Base-by-base conservation (phyloP, 2,329 filamentous ascomycete species). In the Phyllosticta citriasiana region DNA sequence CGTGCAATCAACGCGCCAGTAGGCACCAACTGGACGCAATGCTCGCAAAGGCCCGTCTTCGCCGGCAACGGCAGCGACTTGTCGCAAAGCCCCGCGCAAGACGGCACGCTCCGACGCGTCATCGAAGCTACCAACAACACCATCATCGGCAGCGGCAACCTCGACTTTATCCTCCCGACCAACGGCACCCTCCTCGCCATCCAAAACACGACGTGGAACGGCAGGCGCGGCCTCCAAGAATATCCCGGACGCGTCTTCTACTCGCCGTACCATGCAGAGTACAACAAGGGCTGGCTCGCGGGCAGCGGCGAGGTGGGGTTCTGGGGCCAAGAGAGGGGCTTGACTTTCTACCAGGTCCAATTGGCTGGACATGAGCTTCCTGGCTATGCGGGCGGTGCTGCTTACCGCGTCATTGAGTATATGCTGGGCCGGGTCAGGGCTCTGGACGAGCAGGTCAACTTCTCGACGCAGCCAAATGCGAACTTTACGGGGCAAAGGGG, bases 121-220 rank as follows among this genome's bases (percentile, higher is more conserved):
- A 81, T 82, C 57, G 80, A 82, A 64, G 68, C 70, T 54, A 81
- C 78, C 3, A 81, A 81, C 69, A 79, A 80, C 64, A 76, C 76
- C 50, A 73, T 82, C 58, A 76, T 82, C 62, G 77, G 77, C 47
- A 75, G 73, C 55, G 79, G 78, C 6, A 74, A 78, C 59, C 72
- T 80, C 16, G 80, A 82, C 67, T 76, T 77, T 67, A 67, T 80
- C 4, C 74, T 83, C 55, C 70, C 72, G 55, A 79, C 78, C 27
- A 80, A 82, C 65, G 80, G 79, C 2, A 82, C 80, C 0, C 71
- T 82, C 4, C 71, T 82, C 22, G 75, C 78, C 3, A 72, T 83
- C 50, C 79, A 82, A 66, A 82, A 82, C 69, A 77, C 81, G 72
- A 82, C 79, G 2, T 82, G 79, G 78, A 76, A 79, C 66, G 79